phyloP scores from a whole-genome alignment of 2,329 filamentous ascomycete genomes.

The Alternaria sp. region DNA sequence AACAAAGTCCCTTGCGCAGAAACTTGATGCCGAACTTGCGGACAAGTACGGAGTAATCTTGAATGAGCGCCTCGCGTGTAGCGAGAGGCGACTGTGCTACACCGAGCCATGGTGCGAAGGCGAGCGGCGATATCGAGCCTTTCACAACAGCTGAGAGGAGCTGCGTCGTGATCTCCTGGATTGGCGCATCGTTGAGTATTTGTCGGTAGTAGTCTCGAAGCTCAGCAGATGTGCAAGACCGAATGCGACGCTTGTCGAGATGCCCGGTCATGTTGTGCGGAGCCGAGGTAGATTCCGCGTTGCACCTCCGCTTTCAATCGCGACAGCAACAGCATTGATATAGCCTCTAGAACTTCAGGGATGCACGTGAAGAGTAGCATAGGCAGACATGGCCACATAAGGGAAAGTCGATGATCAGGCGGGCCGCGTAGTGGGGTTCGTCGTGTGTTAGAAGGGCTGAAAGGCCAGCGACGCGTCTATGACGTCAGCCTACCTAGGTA shows the following conservation, averaged over 20 bases:
- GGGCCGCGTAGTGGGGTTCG: background rate
- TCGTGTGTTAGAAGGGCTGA: background rate
- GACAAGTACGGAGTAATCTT: conserved; percentile 29
- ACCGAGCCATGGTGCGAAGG: conserved; percentile 35
- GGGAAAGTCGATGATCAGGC: background rate
- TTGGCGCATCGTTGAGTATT: background rate
- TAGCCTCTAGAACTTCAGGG: background rate
- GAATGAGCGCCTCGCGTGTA: conserved; percentile 25
- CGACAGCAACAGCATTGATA: background rate
- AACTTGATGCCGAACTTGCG: conserved; percentile 27
- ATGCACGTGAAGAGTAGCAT: background rate
- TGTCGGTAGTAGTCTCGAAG: conserved; percentile 14
- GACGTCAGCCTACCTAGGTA: background rate
- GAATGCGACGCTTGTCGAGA: conserved; percentile 13
- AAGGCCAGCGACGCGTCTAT: background rate
- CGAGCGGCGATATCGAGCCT: conserved; percentile 24
- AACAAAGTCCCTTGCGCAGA: conserved; percentile 23
- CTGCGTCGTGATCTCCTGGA: conserved; percentile 7
- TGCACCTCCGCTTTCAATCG: background rate
- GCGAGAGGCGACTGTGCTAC: conserved; percentile 24
- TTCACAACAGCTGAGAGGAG: conserved; percentile 16
- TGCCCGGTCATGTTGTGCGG: background rate
- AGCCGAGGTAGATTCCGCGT: background rate
- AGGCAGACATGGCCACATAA: background rate
- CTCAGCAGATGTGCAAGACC: conserved; percentile 1